Evolutionary conservation across 306 rosid genomes (phyloP).

Genomic region (Begonia loranthoides): DNA sequence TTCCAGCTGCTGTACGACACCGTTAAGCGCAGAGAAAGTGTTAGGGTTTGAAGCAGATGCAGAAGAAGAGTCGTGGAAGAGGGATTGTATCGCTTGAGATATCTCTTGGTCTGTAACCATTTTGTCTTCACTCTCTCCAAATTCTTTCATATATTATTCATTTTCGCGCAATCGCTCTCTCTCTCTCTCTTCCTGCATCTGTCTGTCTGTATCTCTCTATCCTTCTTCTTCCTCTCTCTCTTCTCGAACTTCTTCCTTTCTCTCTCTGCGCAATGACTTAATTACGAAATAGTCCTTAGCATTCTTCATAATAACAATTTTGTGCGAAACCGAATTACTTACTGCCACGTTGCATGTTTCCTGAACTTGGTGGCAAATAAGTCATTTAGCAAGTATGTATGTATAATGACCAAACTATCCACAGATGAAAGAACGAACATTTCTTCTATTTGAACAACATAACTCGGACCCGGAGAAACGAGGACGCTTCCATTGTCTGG

Average conservation of each 20-base stretch:
- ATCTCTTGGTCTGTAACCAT: constrained; percentile 70
- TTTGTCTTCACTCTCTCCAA: constrained; percentile 10
- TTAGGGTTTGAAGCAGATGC: constrained; percentile 22
- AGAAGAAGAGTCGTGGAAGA: constrained; percentile 23
- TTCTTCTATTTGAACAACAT: too few relatives aligned
- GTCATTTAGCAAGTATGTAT: too few relatives aligned
- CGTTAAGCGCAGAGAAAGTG: constrained; percentile 35
- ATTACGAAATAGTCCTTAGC: constrained; percentile 4
- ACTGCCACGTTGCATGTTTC: not conserved
- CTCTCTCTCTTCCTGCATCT: constrained; percentile 14
- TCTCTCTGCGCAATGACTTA: constrained; percentile 6
- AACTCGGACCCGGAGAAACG: too few relatives aligned
- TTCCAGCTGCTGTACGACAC: constrained; percentile 47
- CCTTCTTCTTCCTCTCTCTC: constrained; percentile 19
- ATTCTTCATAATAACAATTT: too few relatives aligned
- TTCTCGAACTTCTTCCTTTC: constrained; percentile 36
- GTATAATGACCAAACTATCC: too few relatives aligned
- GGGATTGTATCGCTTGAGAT: constrained; percentile 39
- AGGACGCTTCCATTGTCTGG: too few relatives aligned
- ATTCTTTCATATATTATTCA: constrained; percentile 11
- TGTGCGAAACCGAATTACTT: not conserved
- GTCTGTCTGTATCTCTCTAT: constrained; percentile 14
- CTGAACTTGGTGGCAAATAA: not conserved
- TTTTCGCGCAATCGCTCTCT: constrained; percentile 11
- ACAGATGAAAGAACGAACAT: too few relatives aligned